Evolutionary conservation across 768 basidiomycete species (phyloP), one percentile per base, ranked within the genome.

Genomic region (Paxillus involutus): DNA sequence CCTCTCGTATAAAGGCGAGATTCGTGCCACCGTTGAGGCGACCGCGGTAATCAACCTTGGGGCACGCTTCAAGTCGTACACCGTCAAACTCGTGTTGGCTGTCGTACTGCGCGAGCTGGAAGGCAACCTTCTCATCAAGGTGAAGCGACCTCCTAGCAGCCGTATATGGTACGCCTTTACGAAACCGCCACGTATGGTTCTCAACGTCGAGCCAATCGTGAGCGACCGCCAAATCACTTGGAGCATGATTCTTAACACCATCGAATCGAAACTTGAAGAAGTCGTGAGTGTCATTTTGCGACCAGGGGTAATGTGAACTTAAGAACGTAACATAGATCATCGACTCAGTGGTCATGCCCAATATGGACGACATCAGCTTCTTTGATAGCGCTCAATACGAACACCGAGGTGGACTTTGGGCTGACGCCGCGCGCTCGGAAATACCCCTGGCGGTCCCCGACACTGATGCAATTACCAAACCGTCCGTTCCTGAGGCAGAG

Each of bases 311-410:
- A 6, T n/a, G 12, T 66, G 92, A 91, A 86, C 93, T 49, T 81
- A 86, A 60, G 90, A 97, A 39, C 41, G 37, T 55, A 49, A n/a
- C 29, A 16, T 63, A 98, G 95, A 91, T 98, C 53, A 81, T 84
- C 61, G 96, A 99, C 61, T 94, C 94, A 0, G 82, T 98, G 17
- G 97, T 99, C 17, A 74, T 95, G 68, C 97, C 97, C 6, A 92
- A 97, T 72, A 97, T 98, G 94, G 97, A 99, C 69, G 97, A 99
- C 63, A 89, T 98, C 55, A 80, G 94, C 12, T 98, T 94, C 79
- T 98, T 96, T 67, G 89, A 97, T 68, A 95, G 89, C 35, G 63
- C 64, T 3, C 62, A 66, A 3, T 86, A 81, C 62, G 61, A 65
- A 47, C 85, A 81, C 53, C 85, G 96, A 36, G 96, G 95, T 43